A percentile compares a stretch with the other conserved stretches of the same genome.
Conservation (phyloP, 257 asterid genomes). For the Nemophila menziesii region DNA sequence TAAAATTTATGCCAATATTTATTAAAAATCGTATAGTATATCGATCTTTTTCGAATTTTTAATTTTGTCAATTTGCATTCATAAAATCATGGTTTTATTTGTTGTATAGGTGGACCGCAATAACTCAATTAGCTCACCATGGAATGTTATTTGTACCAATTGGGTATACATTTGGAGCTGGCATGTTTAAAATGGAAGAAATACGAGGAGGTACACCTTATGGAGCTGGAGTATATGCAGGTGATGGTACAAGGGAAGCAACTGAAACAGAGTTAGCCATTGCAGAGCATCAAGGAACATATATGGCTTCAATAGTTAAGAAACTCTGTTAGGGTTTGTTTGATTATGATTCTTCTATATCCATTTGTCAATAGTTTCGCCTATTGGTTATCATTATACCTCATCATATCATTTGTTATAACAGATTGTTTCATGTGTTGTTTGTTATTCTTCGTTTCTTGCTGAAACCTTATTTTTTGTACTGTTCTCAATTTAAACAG, state of each 20-base stretch:
- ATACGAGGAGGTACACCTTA: constrained; percentile 43
- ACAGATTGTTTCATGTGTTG: background rate
- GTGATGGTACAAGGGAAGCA: constrained; percentile 28
- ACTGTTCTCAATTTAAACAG: background rate
- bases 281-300: constrained; percentile 41
- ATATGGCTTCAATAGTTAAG: constrained; percentile 32
- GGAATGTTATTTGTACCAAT: constrained; percentile 83
- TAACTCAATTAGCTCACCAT: constrained; percentile 70
- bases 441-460: background rate
- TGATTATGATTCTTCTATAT: background rate
- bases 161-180: constrained; percentile 77
- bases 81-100: no score
- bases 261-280: constrained; percentile 31
- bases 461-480: background rate
- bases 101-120: constrained; percentile 59
- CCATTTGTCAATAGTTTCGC: background rate
- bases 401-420: background rate
- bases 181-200: constrained; percentile 68
- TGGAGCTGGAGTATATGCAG: constrained; percentile 45
- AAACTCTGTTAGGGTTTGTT: constrained; percentile 16
- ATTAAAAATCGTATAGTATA: background rate
- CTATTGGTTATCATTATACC: background rate
- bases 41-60: no score
- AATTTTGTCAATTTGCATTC: background rate
- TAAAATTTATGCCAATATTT: background rate